Conservation (phyloP, 2,329 filamentous ascomycete species). For the Diaporthe nobilis region DNA sequence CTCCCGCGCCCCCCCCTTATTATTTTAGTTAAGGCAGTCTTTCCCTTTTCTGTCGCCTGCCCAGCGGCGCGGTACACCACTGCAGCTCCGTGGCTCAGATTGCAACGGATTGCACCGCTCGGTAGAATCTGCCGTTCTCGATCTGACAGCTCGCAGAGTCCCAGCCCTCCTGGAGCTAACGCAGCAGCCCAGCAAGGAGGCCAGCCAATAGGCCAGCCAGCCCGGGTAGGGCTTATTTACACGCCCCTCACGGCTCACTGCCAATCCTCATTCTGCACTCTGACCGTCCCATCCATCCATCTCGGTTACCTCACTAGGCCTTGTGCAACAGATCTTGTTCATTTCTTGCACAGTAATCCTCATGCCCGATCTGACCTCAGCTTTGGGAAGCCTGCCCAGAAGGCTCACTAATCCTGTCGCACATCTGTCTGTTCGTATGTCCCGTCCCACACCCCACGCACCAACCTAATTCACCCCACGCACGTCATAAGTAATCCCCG, state of each 20-base stretch:
- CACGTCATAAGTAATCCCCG: conserved; percentile 25
- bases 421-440: neutral
- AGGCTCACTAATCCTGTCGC: neutral
- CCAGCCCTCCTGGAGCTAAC: neutral
- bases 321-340: conserved; percentile 1
- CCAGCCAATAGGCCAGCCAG: conserved; percentile 9
- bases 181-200: neutral
- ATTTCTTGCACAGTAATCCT: neutral
- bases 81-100: conserved; percentile 8
- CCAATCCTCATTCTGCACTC: conserved; percentile 22
- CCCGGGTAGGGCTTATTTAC: conserved; percentile 15
- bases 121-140: conserved; percentile 8
- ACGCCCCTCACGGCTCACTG: conserved; percentile 23
- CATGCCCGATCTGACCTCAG: conserved; percentile 5
- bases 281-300: conserved; percentile 14
- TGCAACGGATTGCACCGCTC: conserved; percentile 17
- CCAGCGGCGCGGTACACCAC: neutral
- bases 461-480: conserved; percentile 1
- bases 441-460: neutral
- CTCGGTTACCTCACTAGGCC: conserved; percentile 10
- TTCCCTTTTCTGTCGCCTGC: conserved; percentile 5
- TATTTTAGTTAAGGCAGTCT: neutral
- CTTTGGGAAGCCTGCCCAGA: neutral
- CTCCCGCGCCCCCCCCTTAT: conserved; percentile 21
- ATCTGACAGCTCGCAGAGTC: conserved; percentile 20